Evolutionary conservation across 768 basidiomycete genomes (phyloP), one percentile per base, ranked within the genome.

Genomic region (Fibroporia radiculosa): DNA sequence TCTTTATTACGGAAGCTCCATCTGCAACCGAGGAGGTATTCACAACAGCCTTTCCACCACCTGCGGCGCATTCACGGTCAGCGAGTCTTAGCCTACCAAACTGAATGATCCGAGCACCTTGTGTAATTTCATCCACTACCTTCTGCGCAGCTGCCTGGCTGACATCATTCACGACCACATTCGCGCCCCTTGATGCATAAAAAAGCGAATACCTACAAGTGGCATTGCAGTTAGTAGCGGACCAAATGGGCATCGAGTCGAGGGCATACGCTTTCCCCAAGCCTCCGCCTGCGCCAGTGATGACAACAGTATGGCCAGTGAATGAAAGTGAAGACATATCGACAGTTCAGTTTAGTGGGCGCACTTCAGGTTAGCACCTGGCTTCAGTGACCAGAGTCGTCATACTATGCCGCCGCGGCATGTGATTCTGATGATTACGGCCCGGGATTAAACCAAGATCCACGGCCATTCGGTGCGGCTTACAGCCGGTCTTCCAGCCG

Each of bases 211-310:
- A 95, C 6, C 93, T 92, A 59, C 1, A 34, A 42, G 16, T 7
- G 14, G 19, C 16, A 22, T 12, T 0, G 23, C 27, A 11, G 8
- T 13, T 40, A 26, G 4, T 11, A 4, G 10, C 13, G 14, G n/a
- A 6, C 26, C n/a, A 31, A 31, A 31, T 31, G 29, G n/a, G 29
- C 29, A 8, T 42, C 28, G 31, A 33, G 10, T 40, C 8, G 19
- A 19, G 6, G 16, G 75, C 87, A 56, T 59, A 98, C 88, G 87
- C 77, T 68, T 80, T 84, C 34, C 96, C 96, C 12, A 99, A 73
- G 13, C 96, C 96, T 48, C 92, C 91, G 12, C 96, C 96, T 33
- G 93, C 93, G 36, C 96, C 96, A 33, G 96, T 99, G 51, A 98
- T 70, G 51, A 99, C 77, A 46, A 93, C 88, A n/a, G 87, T 91